Evolutionary conservation across 257 asterid species (phyloP).

Genomic region (Hygrophila difformis): DNA sequence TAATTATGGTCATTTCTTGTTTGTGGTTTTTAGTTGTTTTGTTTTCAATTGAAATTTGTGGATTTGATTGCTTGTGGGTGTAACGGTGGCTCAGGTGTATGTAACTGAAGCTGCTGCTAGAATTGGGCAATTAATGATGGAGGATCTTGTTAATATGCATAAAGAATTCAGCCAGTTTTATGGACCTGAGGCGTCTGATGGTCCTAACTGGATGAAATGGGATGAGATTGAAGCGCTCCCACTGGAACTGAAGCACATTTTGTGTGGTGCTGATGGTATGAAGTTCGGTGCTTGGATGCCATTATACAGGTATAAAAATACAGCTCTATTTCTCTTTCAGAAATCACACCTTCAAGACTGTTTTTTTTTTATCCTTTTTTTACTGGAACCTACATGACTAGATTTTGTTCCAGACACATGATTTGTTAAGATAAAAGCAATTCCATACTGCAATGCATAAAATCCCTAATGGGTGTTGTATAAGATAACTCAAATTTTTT

Average conservation of each 20-base stretch:
- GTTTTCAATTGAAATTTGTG: conserved; percentile 9
- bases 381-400: not conserved
- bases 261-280: conserved; percentile 39
- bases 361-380: not conserved
- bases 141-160: conserved; percentile 77
- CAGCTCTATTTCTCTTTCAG: not conserved
- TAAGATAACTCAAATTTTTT: too few species aligned
- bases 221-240: conserved; percentile 68
- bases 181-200: conserved; percentile 49
- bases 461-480: too few species aligned
- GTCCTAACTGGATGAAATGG: conserved; percentile 82
- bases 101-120: conserved; percentile 75
- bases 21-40: conserved; percentile 8
- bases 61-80: conserved; percentile 11
- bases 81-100: conserved; percentile 44
- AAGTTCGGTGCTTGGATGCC: conserved; percentile 75
- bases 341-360: not conserved
- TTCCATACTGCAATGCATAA: too few species aligned
- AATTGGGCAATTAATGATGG: conserved; percentile 74
- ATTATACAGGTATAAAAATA: conserved; percentile 65
- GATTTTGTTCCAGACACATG: not conserved
- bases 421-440: not conserved
- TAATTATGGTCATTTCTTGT: conserved; percentile 13
- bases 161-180: conserved; percentile 60
- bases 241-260: conserved; percentile 33